These are phyloP conservation scores for Boletus smithii DNA, from an alignment of 1,284 basidiomycete species.

Conservation along the genomic window DNA sequence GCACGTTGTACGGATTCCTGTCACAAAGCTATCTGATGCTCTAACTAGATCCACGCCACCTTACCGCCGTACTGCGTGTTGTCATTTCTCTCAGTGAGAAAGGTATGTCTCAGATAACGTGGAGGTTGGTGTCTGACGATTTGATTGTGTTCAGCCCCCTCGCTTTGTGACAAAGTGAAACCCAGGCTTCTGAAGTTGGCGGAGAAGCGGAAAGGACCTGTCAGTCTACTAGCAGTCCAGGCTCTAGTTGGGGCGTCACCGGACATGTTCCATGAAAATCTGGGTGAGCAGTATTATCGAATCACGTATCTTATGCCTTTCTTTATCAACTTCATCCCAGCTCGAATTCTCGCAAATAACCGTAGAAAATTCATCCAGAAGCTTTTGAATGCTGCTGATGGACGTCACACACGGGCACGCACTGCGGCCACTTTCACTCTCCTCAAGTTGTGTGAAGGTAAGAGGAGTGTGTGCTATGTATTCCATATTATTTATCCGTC, in stretches of 20 bases:
- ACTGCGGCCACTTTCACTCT: conserved; percentile 14
- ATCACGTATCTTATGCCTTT: too few species aligned
- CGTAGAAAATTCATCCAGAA: conserved; percentile 9
- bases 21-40: neutral
- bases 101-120: neutral
- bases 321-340: neutral
- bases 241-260: conserved; percentile 15
- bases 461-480: neutral
- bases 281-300: too few species aligned
- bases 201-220: conserved; percentile 4
- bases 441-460: conserved; percentile 8
- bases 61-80: conserved; percentile 8
- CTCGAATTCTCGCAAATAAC: conserved; percentile 10
- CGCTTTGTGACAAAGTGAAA: conserved; percentile 11
- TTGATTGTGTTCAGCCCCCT: conserved; percentile 1
- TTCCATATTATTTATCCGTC: neutral
- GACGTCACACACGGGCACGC: conserved; percentile 8
- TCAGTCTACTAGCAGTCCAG: conserved; percentile 12
- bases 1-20: neutral
- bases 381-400: conserved; percentile 8
- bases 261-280: too few species aligned
- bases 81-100: conserved; percentile 4
- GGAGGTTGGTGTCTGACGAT: neutral
- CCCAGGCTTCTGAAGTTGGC: conserved; percentile 12
- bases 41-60: conserved; percentile 6